These are phyloP conservation scores for Arxiozyma bovina DNA, from an alignment of 1,139 yeast genomes.

Conservation along the genomic window DNA sequence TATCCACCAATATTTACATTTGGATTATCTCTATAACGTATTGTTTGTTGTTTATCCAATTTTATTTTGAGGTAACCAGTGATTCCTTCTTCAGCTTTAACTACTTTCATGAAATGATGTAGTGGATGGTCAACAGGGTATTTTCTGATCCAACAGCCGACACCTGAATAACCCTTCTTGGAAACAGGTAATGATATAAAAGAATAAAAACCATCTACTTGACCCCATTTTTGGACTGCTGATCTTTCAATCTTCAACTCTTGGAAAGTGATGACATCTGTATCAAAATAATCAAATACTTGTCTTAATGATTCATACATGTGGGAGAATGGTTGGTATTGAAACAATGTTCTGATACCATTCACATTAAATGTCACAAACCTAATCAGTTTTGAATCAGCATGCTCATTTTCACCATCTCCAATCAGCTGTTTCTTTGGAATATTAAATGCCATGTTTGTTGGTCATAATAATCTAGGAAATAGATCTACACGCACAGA, in stretches of 20 bases:
- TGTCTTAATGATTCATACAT: constrained; percentile 38
- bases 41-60: constrained; percentile 11
- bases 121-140: constrained; percentile 39
- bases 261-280: constrained; percentile 75
- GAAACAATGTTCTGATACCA: constrained; percentile 69
- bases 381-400: constrained; percentile 26
- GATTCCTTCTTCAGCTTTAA: constrained; percentile 82
- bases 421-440: not conserved
- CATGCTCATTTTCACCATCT: not conserved
- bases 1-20: constrained; percentile 63
- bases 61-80: constrained; percentile 52
- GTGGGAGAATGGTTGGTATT: constrained; percentile 75
- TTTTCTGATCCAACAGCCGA: constrained; percentile 66
- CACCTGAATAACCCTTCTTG: constrained; percentile 86
- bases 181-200: constrained; percentile 59
- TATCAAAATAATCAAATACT: constrained; percentile 49
- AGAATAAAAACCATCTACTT: constrained; percentile 48
- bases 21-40: constrained; percentile 19
- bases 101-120: constrained; percentile 39
- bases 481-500: too few species aligned
- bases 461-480: not conserved
- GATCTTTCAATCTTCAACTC: constrained; percentile 62
- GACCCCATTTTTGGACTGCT: constrained; percentile 41
- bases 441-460: not conserved
- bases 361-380: constrained; percentile 75